Evolutionary conservation across 2,329 filamentous ascomycete genomes (phyloP).

Genomic region (Westerdykella sp.): DNA sequence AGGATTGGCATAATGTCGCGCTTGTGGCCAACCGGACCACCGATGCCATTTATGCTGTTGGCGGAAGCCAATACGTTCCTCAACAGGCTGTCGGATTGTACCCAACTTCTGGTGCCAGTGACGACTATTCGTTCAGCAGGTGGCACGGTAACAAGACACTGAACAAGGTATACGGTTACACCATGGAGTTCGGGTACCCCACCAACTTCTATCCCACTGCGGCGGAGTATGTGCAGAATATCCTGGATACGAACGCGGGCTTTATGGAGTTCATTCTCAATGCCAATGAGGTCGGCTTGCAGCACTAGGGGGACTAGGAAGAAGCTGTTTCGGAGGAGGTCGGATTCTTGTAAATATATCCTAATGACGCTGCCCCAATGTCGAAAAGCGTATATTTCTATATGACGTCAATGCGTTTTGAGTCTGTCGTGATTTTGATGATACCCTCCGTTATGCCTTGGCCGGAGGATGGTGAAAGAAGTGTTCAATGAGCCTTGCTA

Average conservation of each 20-base stretch:
- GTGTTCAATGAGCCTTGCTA: too few species aligned
- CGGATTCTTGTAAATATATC: too few species aligned
- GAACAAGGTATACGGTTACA: conserved; percentile 39
- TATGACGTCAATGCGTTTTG: too few species aligned
- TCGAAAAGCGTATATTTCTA: too few species aligned
- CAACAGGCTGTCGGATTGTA: conserved; percentile 36
- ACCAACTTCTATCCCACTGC: conserved; percentile 39
- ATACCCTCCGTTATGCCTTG: too few species aligned
- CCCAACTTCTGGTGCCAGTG: conserved; percentile 32
- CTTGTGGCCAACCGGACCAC: conserved; percentile 29
- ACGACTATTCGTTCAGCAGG: conserved; percentile 36
- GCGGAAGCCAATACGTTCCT: conserved; percentile 27
- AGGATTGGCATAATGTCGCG: conserved; percentile 30
- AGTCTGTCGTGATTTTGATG: too few species aligned
- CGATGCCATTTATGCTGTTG: conserved; percentile 32
- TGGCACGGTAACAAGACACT: conserved; percentile 32
- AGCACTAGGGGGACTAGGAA: conserved; percentile 1
- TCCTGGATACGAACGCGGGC: conserved; percentile 39
- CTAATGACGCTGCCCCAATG: too few species aligned
- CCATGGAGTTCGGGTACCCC: conserved; percentile 38
- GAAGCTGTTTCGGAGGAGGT: too few species aligned
- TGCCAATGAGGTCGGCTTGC: conserved; percentile 30
- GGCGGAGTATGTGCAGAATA: conserved; percentile 38
- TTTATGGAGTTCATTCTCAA: conserved; percentile 40
- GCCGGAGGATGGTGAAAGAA: too few species aligned